Percentiles rank a stretch among this genome's conserved stretches.
These are phyloP conservation scores for Crithidia bombi DNA, from an alignment of 208 protist species.

Conservation along the genomic window DNA sequence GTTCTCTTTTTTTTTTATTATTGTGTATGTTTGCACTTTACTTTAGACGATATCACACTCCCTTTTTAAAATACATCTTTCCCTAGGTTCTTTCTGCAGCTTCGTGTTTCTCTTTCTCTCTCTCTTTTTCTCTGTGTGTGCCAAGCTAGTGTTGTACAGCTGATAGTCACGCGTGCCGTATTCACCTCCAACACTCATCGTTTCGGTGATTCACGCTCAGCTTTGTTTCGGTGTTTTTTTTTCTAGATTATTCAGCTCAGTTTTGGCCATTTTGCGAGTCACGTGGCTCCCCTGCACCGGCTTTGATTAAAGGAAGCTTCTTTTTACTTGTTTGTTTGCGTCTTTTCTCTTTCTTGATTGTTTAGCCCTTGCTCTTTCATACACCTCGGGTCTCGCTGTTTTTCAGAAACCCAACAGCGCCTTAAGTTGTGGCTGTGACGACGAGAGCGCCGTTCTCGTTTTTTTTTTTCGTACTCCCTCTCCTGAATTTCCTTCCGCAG, in stretches of 20 bases:
- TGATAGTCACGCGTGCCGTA: not conserved
- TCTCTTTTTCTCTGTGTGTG: not conserved
- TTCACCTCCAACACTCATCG: too few relatives aligned
- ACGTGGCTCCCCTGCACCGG: too few relatives aligned
- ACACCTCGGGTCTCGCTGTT: not conserved
- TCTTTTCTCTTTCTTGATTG: not conserved
- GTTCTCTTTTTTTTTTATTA: not conserved
- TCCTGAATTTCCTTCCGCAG: not conserved
- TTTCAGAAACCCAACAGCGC: not conserved
- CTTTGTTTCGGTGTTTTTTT: constrained; percentile 19
- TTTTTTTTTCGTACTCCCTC: not conserved
- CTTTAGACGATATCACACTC: not conserved
- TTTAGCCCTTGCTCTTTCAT: not conserved
- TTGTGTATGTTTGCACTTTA: not conserved
- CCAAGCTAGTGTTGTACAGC: not conserved
- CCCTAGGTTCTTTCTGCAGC: not conserved
- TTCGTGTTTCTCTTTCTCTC: not conserved
- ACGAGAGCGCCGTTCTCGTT: not conserved
- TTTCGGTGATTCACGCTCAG: not conserved
- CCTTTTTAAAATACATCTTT: not conserved
- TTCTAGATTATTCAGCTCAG: not conserved
- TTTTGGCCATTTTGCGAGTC: not conserved
- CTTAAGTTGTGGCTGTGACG: not conserved
- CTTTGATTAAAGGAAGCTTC: not conserved
- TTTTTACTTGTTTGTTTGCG: constrained; percentile 13